A percentile compares a stretch with the other conserved stretches of the same genome.
Conservation (phyloP, 768 basidiomycete species). For the Termitomyces sp. region DNA sequence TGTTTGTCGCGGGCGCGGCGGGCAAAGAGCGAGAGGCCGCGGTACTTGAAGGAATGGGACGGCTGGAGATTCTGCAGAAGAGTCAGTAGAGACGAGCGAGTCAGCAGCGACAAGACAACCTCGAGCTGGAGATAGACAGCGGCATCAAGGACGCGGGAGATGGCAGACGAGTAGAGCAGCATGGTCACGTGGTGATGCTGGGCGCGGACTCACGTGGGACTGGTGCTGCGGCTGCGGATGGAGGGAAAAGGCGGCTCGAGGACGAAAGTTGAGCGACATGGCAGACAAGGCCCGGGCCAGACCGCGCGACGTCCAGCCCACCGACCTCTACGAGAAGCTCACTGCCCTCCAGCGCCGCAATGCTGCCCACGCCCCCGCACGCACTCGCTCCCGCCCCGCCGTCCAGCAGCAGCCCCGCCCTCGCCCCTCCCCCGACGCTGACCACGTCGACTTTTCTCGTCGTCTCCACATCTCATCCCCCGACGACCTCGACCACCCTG, state of each 20-base stretch:
- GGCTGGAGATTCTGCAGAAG: constrained; percentile 61
- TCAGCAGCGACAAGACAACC: constrained; percentile 26
- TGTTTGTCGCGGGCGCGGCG: constrained; percentile 43
- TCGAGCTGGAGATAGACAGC: constrained; percentile 71
- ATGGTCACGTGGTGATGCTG: constrained; percentile 36
- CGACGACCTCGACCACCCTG: constrained; percentile 59
- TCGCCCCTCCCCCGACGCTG: constrained; percentile 37
- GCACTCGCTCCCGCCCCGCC: constrained; percentile 3
- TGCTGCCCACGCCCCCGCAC: constrained; percentile 40
- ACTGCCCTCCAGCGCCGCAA: constrained; percentile 62
- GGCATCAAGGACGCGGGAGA: constrained; percentile 48
- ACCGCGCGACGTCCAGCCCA: constrained; percentile 34
- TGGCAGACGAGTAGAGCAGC: constrained; percentile 51
- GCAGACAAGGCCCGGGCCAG: constrained; percentile 33
- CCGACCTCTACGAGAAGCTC: constrained; percentile 53
- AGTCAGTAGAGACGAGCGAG: neutral
- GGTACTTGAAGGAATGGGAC: constrained; percentile 71
- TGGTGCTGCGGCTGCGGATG: constrained; percentile 16
- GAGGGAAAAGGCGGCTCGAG: constrained; percentile 6
- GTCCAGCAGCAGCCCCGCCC: constrained; percentile 14
- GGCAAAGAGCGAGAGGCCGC: constrained; percentile 63
- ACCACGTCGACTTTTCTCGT: constrained; percentile 71
- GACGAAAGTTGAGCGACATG: constrained; percentile 18
- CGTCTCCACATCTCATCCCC: constrained; percentile 62
- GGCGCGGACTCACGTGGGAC: constrained; percentile 27